Percentiles rank a stretch among this genome's conserved stretches.
phyloP scores from a whole-genome alignment of 2,329 filamentous ascomycete species.

The Colletotrichum truncatum region DNA sequence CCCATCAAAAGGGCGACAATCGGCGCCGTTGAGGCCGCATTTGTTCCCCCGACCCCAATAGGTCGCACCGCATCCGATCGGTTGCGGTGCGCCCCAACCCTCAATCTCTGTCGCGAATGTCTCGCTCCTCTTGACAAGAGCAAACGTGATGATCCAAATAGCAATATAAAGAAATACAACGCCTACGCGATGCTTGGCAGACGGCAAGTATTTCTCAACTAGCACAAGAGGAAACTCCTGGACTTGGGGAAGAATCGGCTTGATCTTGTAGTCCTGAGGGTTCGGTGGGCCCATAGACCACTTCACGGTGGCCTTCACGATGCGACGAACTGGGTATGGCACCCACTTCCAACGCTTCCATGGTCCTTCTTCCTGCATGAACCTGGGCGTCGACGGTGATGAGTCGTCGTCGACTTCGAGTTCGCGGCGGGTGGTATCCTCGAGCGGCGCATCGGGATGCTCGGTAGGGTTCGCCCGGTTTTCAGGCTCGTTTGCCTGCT shows the following conservation, averaged over 20 bases:
- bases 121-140: slow-evolving; percentile 73
- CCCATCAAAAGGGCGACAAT: slow-evolving; percentile 79
- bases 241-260: slow-evolving; percentile 69
- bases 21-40: slow-evolving; percentile 78
- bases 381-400: slow-evolving; percentile 63
- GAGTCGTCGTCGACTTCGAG: slow-evolving; percentile 54
- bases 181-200: slow-evolving; percentile 64
- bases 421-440: slow-evolving; percentile 48
- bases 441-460: slow-evolving; percentile 55
- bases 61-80: slow-evolving; percentile 72
- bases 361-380: slow-evolving; percentile 63
- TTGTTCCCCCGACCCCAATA: slow-evolving; percentile 78
- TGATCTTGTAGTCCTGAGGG: slow-evolving; percentile 61
- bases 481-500: slow-evolving; percentile 36
- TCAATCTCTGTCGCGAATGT: slow-evolving; percentile 68
- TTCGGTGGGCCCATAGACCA: slow-evolving; percentile 68
- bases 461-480: slow-evolving; percentile 33
- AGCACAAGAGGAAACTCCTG: slow-evolving; percentile 74
- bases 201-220: slow-evolving; percentile 70
- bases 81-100: slow-evolving; percentile 72
- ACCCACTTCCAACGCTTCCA: slow-evolving; percentile 67
- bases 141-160: slow-evolving; percentile 76
- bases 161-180: slow-evolving; percentile 69
- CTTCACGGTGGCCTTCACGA: slow-evolving; percentile 48
- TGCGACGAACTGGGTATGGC: slow-evolving; percentile 62